These are phyloP conservation scores for Leishmania mexicana DNA, from an alignment of 208 protist species.

Conservation along the genomic window DNA sequence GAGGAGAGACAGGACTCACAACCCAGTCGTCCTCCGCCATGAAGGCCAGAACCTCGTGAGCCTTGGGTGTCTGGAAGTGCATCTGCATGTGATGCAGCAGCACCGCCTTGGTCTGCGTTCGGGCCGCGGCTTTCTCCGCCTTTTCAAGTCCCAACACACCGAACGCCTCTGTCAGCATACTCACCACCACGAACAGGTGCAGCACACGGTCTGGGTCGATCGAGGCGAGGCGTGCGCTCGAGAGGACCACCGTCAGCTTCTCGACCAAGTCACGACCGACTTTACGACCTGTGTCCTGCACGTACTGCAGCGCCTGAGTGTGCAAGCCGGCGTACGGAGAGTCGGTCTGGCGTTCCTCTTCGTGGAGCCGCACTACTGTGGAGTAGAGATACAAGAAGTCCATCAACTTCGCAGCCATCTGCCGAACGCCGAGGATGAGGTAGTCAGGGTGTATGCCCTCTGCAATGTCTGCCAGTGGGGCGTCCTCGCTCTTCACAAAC, in stretches of 20 bases:
- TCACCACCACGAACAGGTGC: constrained; percentile 80
- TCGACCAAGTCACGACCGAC: constrained; percentile 73
- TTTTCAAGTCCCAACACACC: constrained; percentile 54
- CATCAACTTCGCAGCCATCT: constrained; percentile 74
- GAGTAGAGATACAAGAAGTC: constrained; percentile 80
- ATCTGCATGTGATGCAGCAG: constrained; percentile 52
- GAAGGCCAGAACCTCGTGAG: constrained; percentile 57
- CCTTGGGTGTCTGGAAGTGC: constrained; percentile 63
- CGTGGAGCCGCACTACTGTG: constrained; percentile 62
- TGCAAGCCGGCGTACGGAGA: constrained; percentile 48
- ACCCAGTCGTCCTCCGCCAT: constrained; percentile 76
- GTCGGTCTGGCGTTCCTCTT: constrained; percentile 43
- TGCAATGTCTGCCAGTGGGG: constrained; percentile 64
- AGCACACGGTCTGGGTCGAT: constrained; percentile 73
- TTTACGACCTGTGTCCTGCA: constrained; percentile 55
- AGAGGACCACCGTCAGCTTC: constrained; percentile 67
- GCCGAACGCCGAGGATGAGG: constrained; percentile 67
- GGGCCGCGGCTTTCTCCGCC: constrained; percentile 43
- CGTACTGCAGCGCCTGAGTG: constrained; percentile 34
- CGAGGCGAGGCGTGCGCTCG: constrained; percentile 36
- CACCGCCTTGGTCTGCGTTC: constrained; percentile 50
- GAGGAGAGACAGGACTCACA: constrained; percentile 45
- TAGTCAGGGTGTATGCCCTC: constrained; percentile 80
- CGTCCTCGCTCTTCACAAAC: constrained; percentile 64
- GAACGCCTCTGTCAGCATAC: constrained; percentile 70